phyloP scores from a whole-genome alignment of 73 alveolate genomes.

The Breviolum minutum region DNA sequence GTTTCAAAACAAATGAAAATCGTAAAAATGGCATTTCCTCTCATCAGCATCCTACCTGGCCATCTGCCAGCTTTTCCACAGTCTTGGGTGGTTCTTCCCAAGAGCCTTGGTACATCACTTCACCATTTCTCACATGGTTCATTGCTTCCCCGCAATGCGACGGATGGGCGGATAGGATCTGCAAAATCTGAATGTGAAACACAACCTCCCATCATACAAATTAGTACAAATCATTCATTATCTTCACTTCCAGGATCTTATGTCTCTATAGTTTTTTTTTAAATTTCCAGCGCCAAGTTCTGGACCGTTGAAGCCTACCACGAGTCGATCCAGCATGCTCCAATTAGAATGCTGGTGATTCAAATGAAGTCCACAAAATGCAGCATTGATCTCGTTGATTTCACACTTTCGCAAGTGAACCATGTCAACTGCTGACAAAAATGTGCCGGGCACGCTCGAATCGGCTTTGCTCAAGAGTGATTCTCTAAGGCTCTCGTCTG shows the following conservation, averaged over 20 bases:
- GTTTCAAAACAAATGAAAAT: too few species aligned
- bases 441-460: neutral
- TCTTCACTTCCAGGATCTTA: neutral
- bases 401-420: neutral
- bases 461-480: conserved; percentile 50
- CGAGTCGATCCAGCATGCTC: too few species aligned
- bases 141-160: neutral
- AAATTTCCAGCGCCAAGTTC: neutral
- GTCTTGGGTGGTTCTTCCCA: conserved; percentile 42
- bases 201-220: too few species aligned
- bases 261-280: neutral
- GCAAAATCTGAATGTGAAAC: too few species aligned
- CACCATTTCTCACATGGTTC: neutral
- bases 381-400: too few species aligned
- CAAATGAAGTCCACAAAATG: too few species aligned
- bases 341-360: too few species aligned
- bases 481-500: conserved; percentile 43
- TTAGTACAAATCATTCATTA: too few species aligned
- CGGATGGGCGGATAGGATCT: too few species aligned
- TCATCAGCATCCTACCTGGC: neutral
- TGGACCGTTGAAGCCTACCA: conserved; percentile 20
- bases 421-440: neutral
- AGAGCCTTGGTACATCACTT: conserved; percentile 16
- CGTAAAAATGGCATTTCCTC: too few species aligned
- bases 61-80: conserved; percentile 52